Evolutionary conservation across 2,329 filamentous ascomycete genomes (phyloP).

Genomic region (Botrytis squamosa): DNA sequence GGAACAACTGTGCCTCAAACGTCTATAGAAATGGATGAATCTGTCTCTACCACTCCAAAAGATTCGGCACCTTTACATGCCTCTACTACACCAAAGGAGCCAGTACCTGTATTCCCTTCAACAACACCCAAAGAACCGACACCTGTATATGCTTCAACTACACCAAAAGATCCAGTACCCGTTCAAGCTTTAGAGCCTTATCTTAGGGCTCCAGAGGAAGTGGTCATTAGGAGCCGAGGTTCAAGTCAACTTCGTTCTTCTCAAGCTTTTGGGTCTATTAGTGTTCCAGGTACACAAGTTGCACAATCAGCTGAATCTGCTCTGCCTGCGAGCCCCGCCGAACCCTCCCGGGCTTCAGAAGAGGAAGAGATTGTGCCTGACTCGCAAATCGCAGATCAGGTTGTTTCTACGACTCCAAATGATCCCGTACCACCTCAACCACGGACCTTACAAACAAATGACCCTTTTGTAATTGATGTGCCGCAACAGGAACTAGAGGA

Average conservation of each 20-base stretch:
- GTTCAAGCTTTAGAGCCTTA: slow-evolving; percentile 15
- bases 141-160: slow-evolving; percentile 16
- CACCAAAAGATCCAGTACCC: slow-evolving; percentile 26
- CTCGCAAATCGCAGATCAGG: neutral
- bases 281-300: slow-evolving; percentile 1
- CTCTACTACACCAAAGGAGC: slow-evolving; percentile 24
- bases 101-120: slow-evolving; percentile 18
- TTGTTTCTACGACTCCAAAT: slow-evolving; percentile 2
- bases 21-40: neutral
- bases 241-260: slow-evolving; percentile 7
- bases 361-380: neutral
- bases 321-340: slow-evolving; percentile 2
- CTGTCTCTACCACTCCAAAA: slow-evolving; percentile 23
- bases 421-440: slow-evolving; percentile 7
- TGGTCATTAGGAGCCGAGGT: slow-evolving; percentile 13
- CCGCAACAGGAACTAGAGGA: neutral
- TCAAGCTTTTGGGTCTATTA: slow-evolving; percentile 18
- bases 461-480: neutral
- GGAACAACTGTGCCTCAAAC: neutral
- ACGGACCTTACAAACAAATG: neutral
- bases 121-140: slow-evolving; percentile 7
- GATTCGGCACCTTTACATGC: slow-evolving; percentile 22
- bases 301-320: neutral
- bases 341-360: neutral
- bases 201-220: slow-evolving; percentile 8